These are phyloP conservation scores for Hyaloscypha variabilis DNA, from an alignment of 495 filamentous ascomycete species.

Conservation along the genomic window DNA sequence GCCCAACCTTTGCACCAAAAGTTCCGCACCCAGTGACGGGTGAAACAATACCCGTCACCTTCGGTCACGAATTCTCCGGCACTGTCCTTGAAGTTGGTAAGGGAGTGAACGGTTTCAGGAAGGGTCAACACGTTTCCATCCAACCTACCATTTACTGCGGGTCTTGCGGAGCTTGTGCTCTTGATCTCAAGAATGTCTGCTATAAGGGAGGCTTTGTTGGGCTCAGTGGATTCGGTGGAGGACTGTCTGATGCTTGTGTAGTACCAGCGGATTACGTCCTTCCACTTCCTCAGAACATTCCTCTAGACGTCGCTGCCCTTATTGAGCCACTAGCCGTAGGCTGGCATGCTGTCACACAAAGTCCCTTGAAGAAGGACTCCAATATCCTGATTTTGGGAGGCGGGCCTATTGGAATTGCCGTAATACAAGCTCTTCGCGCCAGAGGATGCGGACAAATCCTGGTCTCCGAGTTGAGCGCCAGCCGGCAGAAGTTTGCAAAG, in stretches of 20 bases:
- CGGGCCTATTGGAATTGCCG: slow-evolving; percentile 64
- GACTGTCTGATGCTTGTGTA: slow-evolving; percentile 57
- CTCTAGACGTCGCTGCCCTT: slow-evolving; percentile 56
- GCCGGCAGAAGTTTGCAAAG: slow-evolving; percentile 51
- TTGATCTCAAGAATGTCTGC: slow-evolving; percentile 57
- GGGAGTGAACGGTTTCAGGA: slow-evolving; percentile 49
- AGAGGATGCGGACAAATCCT: slow-evolving; percentile 54
- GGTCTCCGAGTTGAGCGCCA: slow-evolving; percentile 53
- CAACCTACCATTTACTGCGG: slow-evolving; percentile 63
- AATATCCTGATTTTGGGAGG: slow-evolving; percentile 59
- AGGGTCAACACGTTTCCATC: slow-evolving; percentile 58
- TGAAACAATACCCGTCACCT: slow-evolving; percentile 55
- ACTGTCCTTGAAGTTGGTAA: slow-evolving; percentile 59
- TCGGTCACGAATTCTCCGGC: slow-evolving; percentile 67
- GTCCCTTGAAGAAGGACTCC: slow-evolving; percentile 51
- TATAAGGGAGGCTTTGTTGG: slow-evolving; percentile 63
- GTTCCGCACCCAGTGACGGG: slow-evolving; percentile 61
- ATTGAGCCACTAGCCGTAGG: slow-evolving; percentile 66
- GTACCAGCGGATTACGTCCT: slow-evolving; percentile 45
- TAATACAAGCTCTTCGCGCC: slow-evolving; percentile 58
- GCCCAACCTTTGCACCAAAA: slow-evolving; percentile 57
- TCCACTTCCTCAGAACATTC: slow-evolving; percentile 49
- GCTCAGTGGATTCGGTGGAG: slow-evolving; percentile 58
- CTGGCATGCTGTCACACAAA: slow-evolving; percentile 66
- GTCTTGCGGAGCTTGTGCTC: slow-evolving; percentile 53